These are phyloP conservation scores for Dillenia turbinata DNA, from an alignment of 164 flowering plant species.

Conservation along the genomic window DNA sequence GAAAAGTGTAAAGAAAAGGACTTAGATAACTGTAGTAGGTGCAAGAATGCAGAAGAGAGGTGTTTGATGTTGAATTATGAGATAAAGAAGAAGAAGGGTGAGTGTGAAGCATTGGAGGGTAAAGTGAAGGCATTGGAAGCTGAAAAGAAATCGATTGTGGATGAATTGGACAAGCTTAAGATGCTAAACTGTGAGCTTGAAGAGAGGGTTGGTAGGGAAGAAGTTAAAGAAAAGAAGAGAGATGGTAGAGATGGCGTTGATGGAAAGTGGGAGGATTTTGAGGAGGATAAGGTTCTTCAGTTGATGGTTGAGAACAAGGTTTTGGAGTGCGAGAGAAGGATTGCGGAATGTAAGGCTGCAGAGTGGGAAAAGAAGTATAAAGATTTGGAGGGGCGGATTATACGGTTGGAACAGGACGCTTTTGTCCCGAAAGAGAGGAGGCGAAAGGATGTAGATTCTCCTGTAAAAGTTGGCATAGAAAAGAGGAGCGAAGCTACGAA, in stretches of 20 bases:
- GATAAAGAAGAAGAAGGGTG: slow-evolving; percentile 15
- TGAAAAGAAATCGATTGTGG: slow-evolving; percentile 19
- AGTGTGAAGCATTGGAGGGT: slow-evolving; percentile 21
- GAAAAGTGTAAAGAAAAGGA: slow-evolving; percentile 7
- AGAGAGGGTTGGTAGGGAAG: slow-evolving; percentile 2
- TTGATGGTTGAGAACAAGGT: slow-evolving; percentile 38
- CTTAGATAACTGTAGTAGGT: slow-evolving; percentile 13
- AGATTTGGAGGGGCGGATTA: slow-evolving; percentile 25
- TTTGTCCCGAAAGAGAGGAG: neutral
- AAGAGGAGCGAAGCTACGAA: neutral
- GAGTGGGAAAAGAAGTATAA: slow-evolving; percentile 30
- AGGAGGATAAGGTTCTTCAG: slow-evolving; percentile 15
- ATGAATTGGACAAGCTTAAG: slow-evolving; percentile 22
- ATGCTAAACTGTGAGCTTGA: slow-evolving; percentile 13
- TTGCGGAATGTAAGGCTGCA: slow-evolving; percentile 36
- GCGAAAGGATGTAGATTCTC: neutral
- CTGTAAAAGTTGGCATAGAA: neutral
- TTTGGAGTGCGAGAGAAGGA: slow-evolving; percentile 39
- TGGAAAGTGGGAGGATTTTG: slow-evolving; percentile 10
- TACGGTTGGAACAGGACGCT: slow-evolving; percentile 11
- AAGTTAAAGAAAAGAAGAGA: neutral
- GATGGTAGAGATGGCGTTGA: slow-evolving; percentile 4
- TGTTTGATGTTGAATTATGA: slow-evolving; percentile 17
- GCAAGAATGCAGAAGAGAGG: slow-evolving; percentile 15
- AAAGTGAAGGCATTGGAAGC: slow-evolving; percentile 21